phyloP scores from a whole-genome alignment of 2,329 filamentous ascomycete species.

The Cladosporium sp. region DNA sequence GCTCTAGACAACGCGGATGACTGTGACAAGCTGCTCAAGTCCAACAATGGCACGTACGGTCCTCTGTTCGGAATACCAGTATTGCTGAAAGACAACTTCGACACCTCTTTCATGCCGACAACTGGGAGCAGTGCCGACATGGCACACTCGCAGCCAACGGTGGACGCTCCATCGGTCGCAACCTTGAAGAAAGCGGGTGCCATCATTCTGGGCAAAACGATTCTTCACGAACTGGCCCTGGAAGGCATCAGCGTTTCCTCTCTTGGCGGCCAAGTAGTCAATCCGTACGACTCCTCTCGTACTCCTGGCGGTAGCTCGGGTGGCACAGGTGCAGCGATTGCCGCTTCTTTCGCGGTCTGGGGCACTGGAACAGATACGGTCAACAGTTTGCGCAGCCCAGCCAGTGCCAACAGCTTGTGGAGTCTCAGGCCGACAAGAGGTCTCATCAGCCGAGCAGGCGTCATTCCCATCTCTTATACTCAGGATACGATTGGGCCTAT shows the following conservation, averaged over 20 bases:
- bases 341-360: conserved; percentile 54
- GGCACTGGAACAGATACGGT: conserved; percentile 40
- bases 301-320: conserved; percentile 63
- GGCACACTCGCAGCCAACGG: conserved; percentile 41
- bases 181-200: conserved; percentile 31
- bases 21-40: conserved; percentile 44
- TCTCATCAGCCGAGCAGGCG: conserved; percentile 25
- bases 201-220: conserved; percentile 31
- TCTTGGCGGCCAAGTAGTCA: conserved; percentile 60
- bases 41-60: conserved; percentile 46
- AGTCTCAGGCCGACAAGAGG: conserved; percentile 50
- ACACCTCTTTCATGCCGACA: conserved; percentile 53
- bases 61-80: conserved; percentile 59
- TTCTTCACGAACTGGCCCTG: conserved; percentile 59
- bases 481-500: conserved; percentile 32
- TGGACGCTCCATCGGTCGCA: conserved; percentile 29
- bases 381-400: conserved; percentile 59
- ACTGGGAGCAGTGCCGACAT: conserved; percentile 54
- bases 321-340: conserved; percentile 59
- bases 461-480: conserved; percentile 32
- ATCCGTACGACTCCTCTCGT: conserved; percentile 62
- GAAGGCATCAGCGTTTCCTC: conserved; percentile 62
- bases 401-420: conserved; percentile 57
- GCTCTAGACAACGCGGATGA: conserved; percentile 47
- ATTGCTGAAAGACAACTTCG: conserved; percentile 62